Evolutionary conservation across 768 basidiomycete species (phyloP), one percentile per base, ranked within the genome.

Genomic region (Paxillus ammoniavirescens): DNA sequence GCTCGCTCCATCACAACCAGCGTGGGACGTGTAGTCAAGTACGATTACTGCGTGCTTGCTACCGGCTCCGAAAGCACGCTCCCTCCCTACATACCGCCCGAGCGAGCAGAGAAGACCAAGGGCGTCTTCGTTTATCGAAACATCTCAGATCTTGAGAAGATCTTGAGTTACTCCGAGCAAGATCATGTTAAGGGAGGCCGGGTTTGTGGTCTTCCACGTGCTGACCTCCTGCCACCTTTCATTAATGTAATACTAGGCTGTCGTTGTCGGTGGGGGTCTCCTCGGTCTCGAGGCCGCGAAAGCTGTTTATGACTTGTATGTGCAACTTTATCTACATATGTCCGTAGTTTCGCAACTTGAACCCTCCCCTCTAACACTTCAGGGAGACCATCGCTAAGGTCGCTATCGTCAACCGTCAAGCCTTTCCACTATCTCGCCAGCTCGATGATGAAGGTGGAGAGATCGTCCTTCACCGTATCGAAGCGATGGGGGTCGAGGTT

Each of bases 271-370:
- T 17, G 87, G 87, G 8, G 87, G 87, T 8, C 66, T 90, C 10
- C 77, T 89, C 15, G 88, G 87, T 10, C 71, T 90, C 31, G 88
- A 89, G 68, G 86, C 87, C 3, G 88, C 87, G 3, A 89, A 89
- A 61, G 87, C 86, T 0, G 74, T 81, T 7, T 80, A 81, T 59
- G 87, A 89, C 64, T 69, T 87, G 62, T 69, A 48, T 17, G 68
- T 64, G 35, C 36, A 26, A 35, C 35, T 35, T 35, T 35, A 14
- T 12, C 13, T 12, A 6, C 26, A 26, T 6, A 35, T 33, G 9
- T 14, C 12, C 13, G 5, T 0, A 35, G 35, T 12, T 14, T 35
- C 38, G n/a, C 9, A 17, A 18, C 17, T 40, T 40, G 4, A 40
- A 40, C 9, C n/a, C 1, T 8, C 38, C 38, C 17, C 15, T n/a